phyloP scores from a whole-genome alignment of 352 stramenopile species.

The Phytophthora quininea region DNA sequence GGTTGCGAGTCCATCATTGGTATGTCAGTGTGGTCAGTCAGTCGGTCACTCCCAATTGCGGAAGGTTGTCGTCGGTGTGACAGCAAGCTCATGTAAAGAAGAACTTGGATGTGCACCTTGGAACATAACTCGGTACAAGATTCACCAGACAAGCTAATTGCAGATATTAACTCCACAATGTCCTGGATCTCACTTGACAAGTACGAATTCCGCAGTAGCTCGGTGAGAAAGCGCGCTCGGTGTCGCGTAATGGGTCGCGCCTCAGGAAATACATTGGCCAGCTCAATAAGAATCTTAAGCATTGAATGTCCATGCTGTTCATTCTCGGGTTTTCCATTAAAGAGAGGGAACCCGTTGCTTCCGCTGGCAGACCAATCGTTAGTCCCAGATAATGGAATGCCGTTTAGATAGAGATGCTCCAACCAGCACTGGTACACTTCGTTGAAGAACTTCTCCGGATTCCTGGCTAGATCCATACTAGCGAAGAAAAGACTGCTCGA shows the following conservation, averaged over 20 bases:
- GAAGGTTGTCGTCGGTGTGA: conserved; percentile 43
- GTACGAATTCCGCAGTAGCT: conserved; percentile 61
- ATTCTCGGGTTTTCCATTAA: conserved; percentile 28
- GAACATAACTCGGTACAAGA: conserved; percentile 55
- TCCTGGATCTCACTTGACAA: conserved; percentile 60
- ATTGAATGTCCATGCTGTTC: conserved; percentile 64
- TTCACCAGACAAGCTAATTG: conserved; percentile 49
- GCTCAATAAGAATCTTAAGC: conserved; percentile 73
- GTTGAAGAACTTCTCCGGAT: conserved; percentile 71
- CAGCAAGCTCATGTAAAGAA: conserved; percentile 71
- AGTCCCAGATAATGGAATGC: conserved; percentile 39
- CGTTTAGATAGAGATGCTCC: conserved; percentile 65
- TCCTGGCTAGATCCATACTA: conserved; percentile 68
- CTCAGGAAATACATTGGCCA: conserved; percentile 64
- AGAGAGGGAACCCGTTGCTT: conserved; percentile 32
- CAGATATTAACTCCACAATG: conserved; percentile 67
- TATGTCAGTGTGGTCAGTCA: conserved; percentile 53
- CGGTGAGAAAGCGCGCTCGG: conserved; percentile 54
- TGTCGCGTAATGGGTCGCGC: conserved; percentile 50
- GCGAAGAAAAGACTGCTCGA: conserved; percentile 65
- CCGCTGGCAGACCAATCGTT: conserved; percentile 42
- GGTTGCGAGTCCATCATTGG: conserved; percentile 72
- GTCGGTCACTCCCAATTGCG: conserved; percentile 14
- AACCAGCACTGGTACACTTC: conserved; percentile 86
- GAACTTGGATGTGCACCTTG: conserved; percentile 57